phyloP scores from a whole-genome alignment of 495 filamentous ascomycete genomes.

The Aspergillus ostianus region DNA sequence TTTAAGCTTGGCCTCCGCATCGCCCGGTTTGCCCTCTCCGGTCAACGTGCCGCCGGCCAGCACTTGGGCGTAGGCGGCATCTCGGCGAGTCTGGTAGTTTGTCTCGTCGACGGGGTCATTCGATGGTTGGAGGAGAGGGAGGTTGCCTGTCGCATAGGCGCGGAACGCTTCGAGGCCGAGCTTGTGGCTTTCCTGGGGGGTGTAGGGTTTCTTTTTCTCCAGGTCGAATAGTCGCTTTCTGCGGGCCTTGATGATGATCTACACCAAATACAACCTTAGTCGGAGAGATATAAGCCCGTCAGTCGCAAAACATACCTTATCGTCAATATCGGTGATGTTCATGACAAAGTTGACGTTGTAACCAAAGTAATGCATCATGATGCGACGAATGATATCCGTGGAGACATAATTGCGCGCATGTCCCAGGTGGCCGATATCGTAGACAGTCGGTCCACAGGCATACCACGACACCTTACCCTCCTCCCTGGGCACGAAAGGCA shows the following conservation, averaged over 20 bases:
- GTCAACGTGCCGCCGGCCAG: slow-evolving; percentile 50
- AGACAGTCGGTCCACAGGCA: slow-evolving; percentile 89
- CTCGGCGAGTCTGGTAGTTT: slow-evolving; percentile 54
- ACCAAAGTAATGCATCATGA: slow-evolving; percentile 81
- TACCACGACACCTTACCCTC: slow-evolving; percentile 59
- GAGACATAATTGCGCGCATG: slow-evolving; percentile 94
- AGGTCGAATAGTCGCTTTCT: slow-evolving; percentile 72
- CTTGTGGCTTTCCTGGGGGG: neutral
- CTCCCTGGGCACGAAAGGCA: neutral
- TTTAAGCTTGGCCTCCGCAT: slow-evolving; percentile 83
- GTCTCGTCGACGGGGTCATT: slow-evolving; percentile 42
- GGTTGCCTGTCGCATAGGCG: slow-evolving; percentile 45
- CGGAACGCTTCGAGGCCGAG: slow-evolving; percentile 14
- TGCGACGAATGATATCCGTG: slow-evolving; percentile 87
- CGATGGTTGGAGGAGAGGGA: slow-evolving; percentile 54
- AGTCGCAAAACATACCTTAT: slow-evolving; percentile 61
- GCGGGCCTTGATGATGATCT: slow-evolving; percentile 83
- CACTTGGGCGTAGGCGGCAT: slow-evolving; percentile 62
- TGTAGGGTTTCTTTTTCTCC: slow-evolving; percentile 10
- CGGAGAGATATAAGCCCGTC: neutral
- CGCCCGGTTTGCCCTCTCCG: slow-evolving; percentile 62
- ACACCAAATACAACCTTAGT: neutral
- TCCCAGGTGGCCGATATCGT: slow-evolving; percentile 86
- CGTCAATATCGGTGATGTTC: slow-evolving; percentile 94
- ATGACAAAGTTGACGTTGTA: slow-evolving; percentile 89